phyloP scores from a whole-genome alignment of 2,329 filamentous ascomycete genomes.

The Colletotrichum spinosum region DNA sequence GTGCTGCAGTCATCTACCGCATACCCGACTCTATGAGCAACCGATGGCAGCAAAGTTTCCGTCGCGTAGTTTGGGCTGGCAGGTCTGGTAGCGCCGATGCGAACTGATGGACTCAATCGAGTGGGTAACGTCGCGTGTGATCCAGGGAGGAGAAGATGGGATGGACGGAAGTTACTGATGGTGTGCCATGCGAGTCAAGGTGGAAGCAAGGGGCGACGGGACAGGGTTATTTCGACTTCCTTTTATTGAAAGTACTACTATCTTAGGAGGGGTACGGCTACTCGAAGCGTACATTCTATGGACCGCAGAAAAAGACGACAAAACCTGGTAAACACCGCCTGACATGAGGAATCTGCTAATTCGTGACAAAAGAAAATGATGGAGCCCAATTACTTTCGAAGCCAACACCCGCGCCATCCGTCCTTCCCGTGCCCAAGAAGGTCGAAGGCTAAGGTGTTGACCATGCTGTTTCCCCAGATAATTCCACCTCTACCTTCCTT shows the following conservation, averaged over 20 bases:
- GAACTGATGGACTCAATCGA: constrained; percentile 10
- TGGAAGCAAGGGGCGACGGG: neutral
- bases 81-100: neutral
- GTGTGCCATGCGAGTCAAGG: neutral
- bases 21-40: neutral
- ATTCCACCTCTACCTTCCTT: constrained; percentile 10
- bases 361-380: constrained; percentile 31
- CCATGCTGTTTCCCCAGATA: constrained; percentile 6
- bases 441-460: neutral
- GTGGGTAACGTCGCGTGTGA: neutral
- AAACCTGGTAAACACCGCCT: constrained; percentile 28
- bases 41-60: neutral
- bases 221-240: constrained; percentile 21
- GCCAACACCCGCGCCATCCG: too few relatives aligned
- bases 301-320: constrained; percentile 23
- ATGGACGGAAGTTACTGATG: neutral
- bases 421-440: too few relatives aligned
- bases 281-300: constrained; percentile 35
- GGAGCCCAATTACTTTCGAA: constrained; percentile 20
- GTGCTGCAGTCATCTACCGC: neutral
- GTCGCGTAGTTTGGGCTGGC: neutral
- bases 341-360: constrained; percentile 31
- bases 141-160: neutral
- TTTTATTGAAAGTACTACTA: constrained; percentile 33
- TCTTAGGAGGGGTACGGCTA: constrained; percentile 29